These are phyloP conservation scores for Starmera quercuum DNA, from an alignment of 805 yeast genomes.

Conservation along the genomic window DNA sequence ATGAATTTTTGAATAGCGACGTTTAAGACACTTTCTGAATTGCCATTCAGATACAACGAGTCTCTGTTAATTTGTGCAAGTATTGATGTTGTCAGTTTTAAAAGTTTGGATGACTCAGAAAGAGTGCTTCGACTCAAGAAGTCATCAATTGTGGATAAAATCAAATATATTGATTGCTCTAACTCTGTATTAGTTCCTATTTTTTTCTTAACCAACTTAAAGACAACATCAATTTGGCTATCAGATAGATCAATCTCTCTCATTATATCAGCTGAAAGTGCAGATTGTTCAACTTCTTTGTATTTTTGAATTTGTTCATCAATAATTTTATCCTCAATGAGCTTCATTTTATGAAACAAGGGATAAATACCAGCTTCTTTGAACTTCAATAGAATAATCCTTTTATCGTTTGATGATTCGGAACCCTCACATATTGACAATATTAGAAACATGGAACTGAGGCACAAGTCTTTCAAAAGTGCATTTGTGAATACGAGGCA, in stretches of 20 bases:
- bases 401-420: constrained; percentile 17
- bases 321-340: constrained; percentile 32
- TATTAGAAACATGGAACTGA: constrained; percentile 14
- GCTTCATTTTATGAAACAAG: constrained; percentile 25
- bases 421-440: constrained; percentile 17
- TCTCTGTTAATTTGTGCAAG: constrained; percentile 4
- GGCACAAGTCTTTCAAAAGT: constrained; percentile 11
- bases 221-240: constrained; percentile 6
- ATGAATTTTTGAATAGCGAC: constrained; percentile 58
- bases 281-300: constrained; percentile 8
- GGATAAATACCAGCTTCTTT: constrained; percentile 29
- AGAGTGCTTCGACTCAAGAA: constrained; percentile 40
- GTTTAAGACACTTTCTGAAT: constrained; percentile 40
- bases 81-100: constrained; percentile 47
- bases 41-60: constrained; percentile 40
- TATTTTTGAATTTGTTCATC: constrained; percentile 16
- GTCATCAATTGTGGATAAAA: constrained; percentile 45
- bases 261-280: constrained; percentile 9
- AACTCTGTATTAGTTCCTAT: constrained; percentile 44
- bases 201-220: constrained; percentile 15
- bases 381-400: constrained; percentile 21
- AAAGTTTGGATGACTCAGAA: constrained; percentile 35
- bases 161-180: constrained; percentile 53
- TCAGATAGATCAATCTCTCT: constrained; percentile 19
- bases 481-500: constrained; percentile 11